Evolutionary conservation across 495 filamentous ascomycete genomes (phyloP).

Genomic region (Neurospora tetraspora): DNA sequence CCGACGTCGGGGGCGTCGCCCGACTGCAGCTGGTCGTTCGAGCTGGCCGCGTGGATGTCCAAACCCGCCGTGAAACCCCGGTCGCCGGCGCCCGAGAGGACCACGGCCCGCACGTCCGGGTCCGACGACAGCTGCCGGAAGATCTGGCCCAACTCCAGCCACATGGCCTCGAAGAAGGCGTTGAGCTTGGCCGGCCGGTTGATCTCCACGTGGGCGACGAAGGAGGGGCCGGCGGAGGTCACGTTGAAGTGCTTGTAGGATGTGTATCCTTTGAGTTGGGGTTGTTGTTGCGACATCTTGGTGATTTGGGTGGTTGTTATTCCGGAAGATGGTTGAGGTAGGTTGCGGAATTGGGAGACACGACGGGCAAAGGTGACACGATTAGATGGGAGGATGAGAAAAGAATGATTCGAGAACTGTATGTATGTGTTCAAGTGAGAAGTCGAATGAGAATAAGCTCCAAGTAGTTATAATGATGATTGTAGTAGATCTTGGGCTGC

Average conservation of each 20-base stretch:
- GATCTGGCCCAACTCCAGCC: slow-evolving; percentile 65
- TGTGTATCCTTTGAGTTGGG: slow-evolving; percentile 19
- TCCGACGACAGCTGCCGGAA: slow-evolving; percentile 67
- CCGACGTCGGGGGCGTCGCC: slow-evolving; percentile 42
- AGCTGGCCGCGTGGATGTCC: slow-evolving; percentile 61
- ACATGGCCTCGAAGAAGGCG: slow-evolving; percentile 84
- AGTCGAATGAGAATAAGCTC: neutral
- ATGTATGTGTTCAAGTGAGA: neutral
- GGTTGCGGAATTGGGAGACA: neutral
- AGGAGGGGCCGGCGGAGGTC: slow-evolving; percentile 49
- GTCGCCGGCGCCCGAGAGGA: slow-evolving; percentile 75
- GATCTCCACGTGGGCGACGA: slow-evolving; percentile 88
- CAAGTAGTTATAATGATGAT: neutral
- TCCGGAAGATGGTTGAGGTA: neutral
- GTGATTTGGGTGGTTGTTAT: neutral
- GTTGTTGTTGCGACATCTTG: slow-evolving; percentile 13
- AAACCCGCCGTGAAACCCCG: slow-evolving; percentile 78
- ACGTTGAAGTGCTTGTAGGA: slow-evolving; percentile 67
- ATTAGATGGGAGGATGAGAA: neutral
- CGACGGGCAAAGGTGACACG: neutral
- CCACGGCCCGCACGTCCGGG: slow-evolving; percentile 62
- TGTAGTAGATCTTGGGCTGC: neutral
- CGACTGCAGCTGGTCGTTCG: slow-evolving; percentile 23
- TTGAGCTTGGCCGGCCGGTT: slow-evolving; percentile 86
- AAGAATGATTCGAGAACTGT: neutral